These are phyloP conservation scores for Ustulina deusta DNA, from an alignment of 2,329 filamentous ascomycete species.

Conservation along the genomic window DNA sequence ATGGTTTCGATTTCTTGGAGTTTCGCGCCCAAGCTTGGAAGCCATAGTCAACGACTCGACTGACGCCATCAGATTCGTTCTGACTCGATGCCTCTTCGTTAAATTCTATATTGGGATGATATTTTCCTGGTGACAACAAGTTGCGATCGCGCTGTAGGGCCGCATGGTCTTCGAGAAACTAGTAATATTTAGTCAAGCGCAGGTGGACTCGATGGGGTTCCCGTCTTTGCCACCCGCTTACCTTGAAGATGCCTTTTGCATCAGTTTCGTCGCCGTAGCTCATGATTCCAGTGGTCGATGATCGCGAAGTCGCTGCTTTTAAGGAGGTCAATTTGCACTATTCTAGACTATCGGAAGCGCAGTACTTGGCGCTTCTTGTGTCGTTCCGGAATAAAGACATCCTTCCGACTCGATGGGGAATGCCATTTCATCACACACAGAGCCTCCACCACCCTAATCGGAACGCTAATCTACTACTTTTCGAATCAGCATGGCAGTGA, in stretches of 20 bases:
- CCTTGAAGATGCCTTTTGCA: neutral
- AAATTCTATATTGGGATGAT: neutral
- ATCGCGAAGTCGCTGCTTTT: neutral
- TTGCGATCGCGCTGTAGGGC: neutral
- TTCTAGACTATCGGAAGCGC: neutral
- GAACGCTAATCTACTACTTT: neutral
- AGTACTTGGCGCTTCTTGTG: neutral
- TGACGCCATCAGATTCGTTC: conserved; percentile 20
- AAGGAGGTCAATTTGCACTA: neutral
- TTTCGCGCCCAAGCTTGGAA: conserved; percentile 18
- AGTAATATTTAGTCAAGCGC: neutral
- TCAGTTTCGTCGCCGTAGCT: neutral
- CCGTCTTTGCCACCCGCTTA: neutral
- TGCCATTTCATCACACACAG: conserved; percentile 9
- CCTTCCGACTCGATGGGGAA: neutral
- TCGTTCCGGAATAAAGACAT: neutral
- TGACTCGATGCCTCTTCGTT: conserved; percentile 7
- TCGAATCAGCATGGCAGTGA: neutral
- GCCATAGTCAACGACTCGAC: conserved; percentile 26
- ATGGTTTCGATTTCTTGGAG: conserved; percentile 12
- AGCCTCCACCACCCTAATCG: neutral
- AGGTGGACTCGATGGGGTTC: neutral
- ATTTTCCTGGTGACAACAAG: neutral
- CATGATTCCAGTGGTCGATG: neutral
- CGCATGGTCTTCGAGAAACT: neutral